These are phyloP conservation scores for Lotus japonicus DNA, from an alignment of 306 rosid genomes.

Conservation along the genomic window DNA sequence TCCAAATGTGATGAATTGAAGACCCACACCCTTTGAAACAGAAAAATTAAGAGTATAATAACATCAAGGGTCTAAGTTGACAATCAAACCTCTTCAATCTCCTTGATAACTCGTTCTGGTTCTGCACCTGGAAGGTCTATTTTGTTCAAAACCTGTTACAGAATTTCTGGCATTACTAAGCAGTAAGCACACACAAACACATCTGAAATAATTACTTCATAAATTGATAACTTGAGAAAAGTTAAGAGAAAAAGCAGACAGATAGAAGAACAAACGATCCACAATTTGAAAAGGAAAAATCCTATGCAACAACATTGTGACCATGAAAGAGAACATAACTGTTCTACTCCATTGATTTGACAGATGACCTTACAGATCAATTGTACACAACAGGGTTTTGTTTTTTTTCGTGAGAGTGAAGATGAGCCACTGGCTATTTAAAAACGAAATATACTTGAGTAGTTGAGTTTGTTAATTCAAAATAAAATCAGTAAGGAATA, in stretches of 20 bases:
- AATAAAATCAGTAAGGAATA: not conserved
- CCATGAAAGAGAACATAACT: not conserved
- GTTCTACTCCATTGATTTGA: conserved; percentile 2
- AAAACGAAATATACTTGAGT: not conserved
- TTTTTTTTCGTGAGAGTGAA: not conserved
- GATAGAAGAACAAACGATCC: not conserved
- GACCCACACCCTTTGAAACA: conserved; percentile 4
- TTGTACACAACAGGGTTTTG: not conserved
- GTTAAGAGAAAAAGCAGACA: not conserved
- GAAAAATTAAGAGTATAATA: conserved; percentile 13
- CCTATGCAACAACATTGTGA: not conserved
- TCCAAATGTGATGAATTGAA: conserved; percentile 6
- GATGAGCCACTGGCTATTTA: not conserved
- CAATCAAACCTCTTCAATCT: conserved; percentile 80
- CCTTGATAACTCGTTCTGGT: conserved; percentile 71
- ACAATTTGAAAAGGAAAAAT: conserved; percentile 14
- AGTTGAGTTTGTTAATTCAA: not conserved
- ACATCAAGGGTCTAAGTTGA: conserved; percentile 11
- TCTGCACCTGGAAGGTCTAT: conserved; percentile 98
- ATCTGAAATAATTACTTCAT: not conserved
- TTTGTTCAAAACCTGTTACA: conserved; percentile 78
- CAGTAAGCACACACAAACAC: not conserved
- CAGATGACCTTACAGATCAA: conserved; percentile 1
- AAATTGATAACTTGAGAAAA: not conserved
- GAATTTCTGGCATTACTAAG: conserved; percentile 14